Percentiles rank a stretch among this genome's conserved stretches.
These are phyloP conservation scores for Prototheca wickerhamii DNA, from an alignment of 163 green algal species.

Conservation along the genomic window DNA sequence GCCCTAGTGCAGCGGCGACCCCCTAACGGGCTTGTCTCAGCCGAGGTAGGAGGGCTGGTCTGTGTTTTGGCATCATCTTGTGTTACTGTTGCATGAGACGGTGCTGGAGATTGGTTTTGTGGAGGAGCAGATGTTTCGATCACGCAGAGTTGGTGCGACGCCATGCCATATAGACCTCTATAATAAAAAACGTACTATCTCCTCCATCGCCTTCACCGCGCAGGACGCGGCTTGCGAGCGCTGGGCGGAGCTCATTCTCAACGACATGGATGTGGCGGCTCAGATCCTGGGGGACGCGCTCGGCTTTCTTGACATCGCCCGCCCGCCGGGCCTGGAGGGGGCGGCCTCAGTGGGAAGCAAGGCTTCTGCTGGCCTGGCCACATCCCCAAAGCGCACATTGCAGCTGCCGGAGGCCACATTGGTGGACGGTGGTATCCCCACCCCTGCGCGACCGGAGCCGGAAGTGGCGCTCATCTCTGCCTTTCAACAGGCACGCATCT, in stretches of 20 bases:
- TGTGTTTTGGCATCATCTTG: neutral
- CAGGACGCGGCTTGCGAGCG: conserved; percentile 61
- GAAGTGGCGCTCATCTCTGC: no score
- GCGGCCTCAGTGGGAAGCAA: no score
- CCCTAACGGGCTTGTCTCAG: conserved; percentile 36
- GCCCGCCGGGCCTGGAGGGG: neutral
- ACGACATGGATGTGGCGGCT: conserved; percentile 30
- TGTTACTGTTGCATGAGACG: no score
- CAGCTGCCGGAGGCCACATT: no score
- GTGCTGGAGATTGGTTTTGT: no score
- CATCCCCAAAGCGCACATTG: neutral
- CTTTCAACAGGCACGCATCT: no score
- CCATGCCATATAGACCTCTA: neutral
- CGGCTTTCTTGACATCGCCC: conserved; percentile 8
- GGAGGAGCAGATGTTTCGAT: no score
- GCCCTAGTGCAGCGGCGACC: conserved; percentile 65
- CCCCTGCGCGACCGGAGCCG: no score
- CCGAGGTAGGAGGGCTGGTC: conserved; percentile 26
- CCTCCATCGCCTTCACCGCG: neutral
- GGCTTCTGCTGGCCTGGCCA: neutral
- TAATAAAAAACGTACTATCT: neutral
- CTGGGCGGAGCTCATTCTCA: conserved; percentile 63
- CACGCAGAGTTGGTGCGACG: no score
- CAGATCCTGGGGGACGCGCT: conserved; percentile 26
- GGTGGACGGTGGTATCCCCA: no score